phyloP scores from a whole-genome alignment of 2,329 filamentous ascomycete genomes.

The Neonectria neomacrospora region DNA sequence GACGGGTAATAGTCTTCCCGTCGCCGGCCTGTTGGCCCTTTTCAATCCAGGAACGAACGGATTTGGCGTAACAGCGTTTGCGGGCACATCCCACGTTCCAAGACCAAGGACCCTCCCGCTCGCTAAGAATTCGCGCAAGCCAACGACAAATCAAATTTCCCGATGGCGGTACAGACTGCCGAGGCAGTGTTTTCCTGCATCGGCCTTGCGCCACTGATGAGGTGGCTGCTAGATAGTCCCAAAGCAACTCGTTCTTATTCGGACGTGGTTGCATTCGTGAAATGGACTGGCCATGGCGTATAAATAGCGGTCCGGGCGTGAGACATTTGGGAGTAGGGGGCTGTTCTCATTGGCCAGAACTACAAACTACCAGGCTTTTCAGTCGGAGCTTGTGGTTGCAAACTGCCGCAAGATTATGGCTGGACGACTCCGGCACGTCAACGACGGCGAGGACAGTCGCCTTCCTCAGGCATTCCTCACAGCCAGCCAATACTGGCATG shows the following conservation, averaged over 20 bases:
- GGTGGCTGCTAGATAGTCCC: slow-evolving; percentile 9
- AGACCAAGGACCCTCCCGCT: slow-evolving; percentile 23
- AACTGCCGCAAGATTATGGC: not conserved
- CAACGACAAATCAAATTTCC: slow-evolving; percentile 27
- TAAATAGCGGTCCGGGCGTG: not conserved
- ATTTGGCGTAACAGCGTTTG: not conserved
- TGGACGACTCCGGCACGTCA: not conserved
- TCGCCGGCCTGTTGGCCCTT: not conserved
- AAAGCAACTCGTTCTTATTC: slow-evolving; percentile 1
- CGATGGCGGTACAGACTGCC: slow-evolving; percentile 9
- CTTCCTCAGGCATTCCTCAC: slow-evolving; percentile 6
- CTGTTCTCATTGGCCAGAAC: slow-evolving; percentile 1
- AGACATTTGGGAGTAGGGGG: slow-evolving; percentile 1
- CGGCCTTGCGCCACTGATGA: slow-evolving; percentile 4
- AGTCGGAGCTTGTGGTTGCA: not conserved
- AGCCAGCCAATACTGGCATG: slow-evolving; percentile 10
- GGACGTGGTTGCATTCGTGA: slow-evolving; percentile 9
- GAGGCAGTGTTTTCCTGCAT: slow-evolving; percentile 10
- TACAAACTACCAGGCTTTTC: not conserved
- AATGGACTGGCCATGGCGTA: not conserved
- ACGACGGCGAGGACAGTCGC: not conserved
- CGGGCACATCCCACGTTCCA: slow-evolving; percentile 15
- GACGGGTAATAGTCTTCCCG: slow-evolving; percentile 19
- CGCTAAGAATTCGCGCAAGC: slow-evolving; percentile 33
- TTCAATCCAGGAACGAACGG: not conserved